These are phyloP conservation scores for Acacia crassicarpa DNA, from an alignment of 306 rosid genomes.

Conservation along the genomic window DNA sequence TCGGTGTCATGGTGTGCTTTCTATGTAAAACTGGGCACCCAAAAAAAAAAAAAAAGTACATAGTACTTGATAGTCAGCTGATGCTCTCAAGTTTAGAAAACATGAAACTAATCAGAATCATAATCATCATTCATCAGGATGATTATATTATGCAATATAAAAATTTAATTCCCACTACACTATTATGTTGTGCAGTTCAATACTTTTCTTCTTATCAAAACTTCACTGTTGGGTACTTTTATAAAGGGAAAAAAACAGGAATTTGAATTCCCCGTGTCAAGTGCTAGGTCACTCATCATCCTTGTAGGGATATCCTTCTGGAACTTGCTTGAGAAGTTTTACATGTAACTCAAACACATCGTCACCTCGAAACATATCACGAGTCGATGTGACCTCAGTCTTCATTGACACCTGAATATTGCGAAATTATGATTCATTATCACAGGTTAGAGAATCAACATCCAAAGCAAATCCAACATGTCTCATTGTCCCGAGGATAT, in stretches of 20 bases:
- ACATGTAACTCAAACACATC: conserved; percentile 91
- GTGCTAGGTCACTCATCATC: conserved; percentile 68
- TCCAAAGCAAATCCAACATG: background rate
- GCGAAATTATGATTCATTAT: conserved; percentile 15
- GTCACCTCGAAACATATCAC: conserved; percentile 89
- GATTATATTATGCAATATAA: background rate
- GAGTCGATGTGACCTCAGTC: conserved; percentile 89
- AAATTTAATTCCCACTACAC: background rate
- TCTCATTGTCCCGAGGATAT: conserved; percentile 6
- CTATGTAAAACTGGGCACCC: background rate
- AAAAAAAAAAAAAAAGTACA: no score
- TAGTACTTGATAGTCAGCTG: no score
- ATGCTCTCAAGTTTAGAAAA: background rate
- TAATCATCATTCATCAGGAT: conserved; percentile 28
- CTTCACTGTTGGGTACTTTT: background rate
- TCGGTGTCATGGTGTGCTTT: background rate
- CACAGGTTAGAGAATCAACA: background rate
- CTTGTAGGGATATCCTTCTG: conserved; percentile 96
- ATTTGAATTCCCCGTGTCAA: background rate
- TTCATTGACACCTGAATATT: conserved; percentile 84
- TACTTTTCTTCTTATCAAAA: background rate
- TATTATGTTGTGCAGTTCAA: background rate
- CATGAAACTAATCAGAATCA: conserved; percentile 7
- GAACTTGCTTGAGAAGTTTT: conserved; percentile 90
- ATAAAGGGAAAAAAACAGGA: no score